Conservation (phyloP, 257 asterid species). For the Rhazya stricta region DNA sequence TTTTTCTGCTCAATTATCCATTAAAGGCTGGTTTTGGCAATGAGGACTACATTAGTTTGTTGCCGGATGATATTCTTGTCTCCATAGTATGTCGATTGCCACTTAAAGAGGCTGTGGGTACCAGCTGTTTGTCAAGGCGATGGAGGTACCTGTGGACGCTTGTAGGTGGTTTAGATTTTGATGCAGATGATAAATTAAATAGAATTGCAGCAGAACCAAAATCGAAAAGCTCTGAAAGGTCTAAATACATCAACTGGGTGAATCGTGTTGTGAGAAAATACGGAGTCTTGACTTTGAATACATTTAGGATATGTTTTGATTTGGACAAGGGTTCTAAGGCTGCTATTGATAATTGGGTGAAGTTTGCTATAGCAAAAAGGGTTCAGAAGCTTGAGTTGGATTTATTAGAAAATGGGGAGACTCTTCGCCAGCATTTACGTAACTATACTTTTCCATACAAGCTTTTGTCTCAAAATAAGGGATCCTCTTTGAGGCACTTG, state of each 20-base stretch:
- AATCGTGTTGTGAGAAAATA: slow-evolving; percentile 48
- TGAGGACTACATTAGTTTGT: slow-evolving; percentile 32
- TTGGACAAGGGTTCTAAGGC: slow-evolving; percentile 40
- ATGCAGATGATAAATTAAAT: slow-evolving; percentile 31
- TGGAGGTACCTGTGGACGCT: slow-evolving; percentile 47
- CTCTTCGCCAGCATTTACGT: slow-evolving; percentile 32
- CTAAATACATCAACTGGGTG: slow-evolving; percentile 52
- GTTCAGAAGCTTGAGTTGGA: slow-evolving; percentile 47
- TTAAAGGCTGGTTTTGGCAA: slow-evolving; percentile 24
- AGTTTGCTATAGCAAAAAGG: slow-evolving; percentile 35
- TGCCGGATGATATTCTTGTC: slow-evolving; percentile 46
- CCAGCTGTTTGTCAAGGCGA: slow-evolving; percentile 38
- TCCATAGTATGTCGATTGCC: slow-evolving; percentile 34
- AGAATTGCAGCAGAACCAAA: slow-evolving; percentile 33
- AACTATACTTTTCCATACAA: slow-evolving; percentile 41
- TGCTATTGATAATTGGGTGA: slow-evolving; percentile 46
- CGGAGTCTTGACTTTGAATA: slow-evolving; percentile 26
- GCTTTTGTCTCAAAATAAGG: slow-evolving; percentile 26
- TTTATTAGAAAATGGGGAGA: slow-evolving; percentile 44
- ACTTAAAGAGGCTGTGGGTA: slow-evolving; percentile 39
- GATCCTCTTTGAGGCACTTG: slow-evolving; percentile 21
- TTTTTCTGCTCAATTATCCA: slow-evolving; percentile 6
- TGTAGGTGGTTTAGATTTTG: slow-evolving; percentile 32
- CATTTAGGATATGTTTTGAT: slow-evolving; percentile 41
- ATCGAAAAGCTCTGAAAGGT: slow-evolving; percentile 27